phyloP scores from a whole-genome alignment of 1,284 basidiomycete genomes.

The Vanrija sp. region DNA sequence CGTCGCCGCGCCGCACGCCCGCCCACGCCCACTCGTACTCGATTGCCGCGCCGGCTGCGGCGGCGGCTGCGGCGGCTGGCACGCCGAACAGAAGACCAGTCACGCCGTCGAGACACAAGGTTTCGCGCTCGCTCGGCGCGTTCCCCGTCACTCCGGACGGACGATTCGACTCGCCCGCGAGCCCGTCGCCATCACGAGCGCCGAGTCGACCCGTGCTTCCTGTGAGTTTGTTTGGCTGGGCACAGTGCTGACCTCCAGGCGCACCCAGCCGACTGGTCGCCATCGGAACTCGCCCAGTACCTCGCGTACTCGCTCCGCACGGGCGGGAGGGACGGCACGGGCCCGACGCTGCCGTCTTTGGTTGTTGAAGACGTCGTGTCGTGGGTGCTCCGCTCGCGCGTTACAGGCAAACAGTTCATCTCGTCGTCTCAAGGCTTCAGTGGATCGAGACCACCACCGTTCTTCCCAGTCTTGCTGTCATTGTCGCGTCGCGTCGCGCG shows the following conservation, averaged over 20 bases:
- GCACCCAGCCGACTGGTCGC: constrained; percentile 36
- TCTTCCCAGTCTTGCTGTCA: constrained; percentile 35
- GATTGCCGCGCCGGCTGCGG: too few species aligned
- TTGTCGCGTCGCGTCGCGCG: constrained; percentile 39
- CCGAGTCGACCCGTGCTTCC: constrained; percentile 4
- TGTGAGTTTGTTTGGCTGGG: background rate
- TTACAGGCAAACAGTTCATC: constrained; percentile 35
- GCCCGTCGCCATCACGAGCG: background rate
- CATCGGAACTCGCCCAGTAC: constrained; percentile 37
- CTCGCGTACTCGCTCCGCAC: constrained; percentile 32
- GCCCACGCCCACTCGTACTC: too few species aligned
- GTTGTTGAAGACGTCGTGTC: constrained; percentile 42
- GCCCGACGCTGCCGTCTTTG: constrained; percentile 33
- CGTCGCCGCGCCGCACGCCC: too few species aligned
- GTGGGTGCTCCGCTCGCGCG: constrained; percentile 38
- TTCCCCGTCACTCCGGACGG: constrained; percentile 3
- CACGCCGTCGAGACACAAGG: background rate
- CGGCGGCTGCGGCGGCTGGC: too few species aligned
- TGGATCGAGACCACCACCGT: constrained; percentile 35
- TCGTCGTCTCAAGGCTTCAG: constrained; percentile 25
- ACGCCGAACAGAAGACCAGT: too few species aligned
- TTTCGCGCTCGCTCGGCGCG: constrained; percentile 4
- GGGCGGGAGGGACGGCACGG: constrained; percentile 35
- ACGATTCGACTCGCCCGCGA: background rate
- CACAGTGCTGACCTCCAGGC: constrained; percentile 11